phyloP scores from a whole-genome alignment of 805 yeast species.

The Schizosaccharomyces pombe region DNA sequence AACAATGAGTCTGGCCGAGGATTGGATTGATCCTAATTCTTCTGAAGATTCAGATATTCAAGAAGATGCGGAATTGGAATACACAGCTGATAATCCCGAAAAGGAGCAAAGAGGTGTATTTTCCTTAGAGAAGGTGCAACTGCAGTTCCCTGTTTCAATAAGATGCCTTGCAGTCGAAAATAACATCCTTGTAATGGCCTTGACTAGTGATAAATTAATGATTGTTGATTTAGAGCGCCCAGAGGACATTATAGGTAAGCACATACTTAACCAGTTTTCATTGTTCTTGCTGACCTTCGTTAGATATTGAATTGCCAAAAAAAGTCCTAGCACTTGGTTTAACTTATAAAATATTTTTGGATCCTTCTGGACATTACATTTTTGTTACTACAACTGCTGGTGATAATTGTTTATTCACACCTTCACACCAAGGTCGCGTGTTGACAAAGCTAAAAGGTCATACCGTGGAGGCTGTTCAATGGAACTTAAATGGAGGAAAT shows the following conservation, averaged over 20 bases:
- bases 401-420: constrained; percentile 26
- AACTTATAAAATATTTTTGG: constrained; percentile 22
- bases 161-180: constrained; percentile 28
- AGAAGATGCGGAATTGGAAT: background rate
- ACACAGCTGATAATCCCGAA: background rate
- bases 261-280: constrained; percentile 15
- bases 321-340: constrained; percentile 13
- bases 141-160: constrained; percentile 27
- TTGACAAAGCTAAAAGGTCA: constrained; percentile 27
- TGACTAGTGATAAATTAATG: constrained; percentile 29
- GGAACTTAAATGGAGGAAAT: background rate
- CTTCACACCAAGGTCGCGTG: constrained; percentile 20
- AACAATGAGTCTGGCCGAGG: background rate
- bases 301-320: constrained; percentile 14
- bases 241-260: constrained; percentile 24
- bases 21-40: background rate
- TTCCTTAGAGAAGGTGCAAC: constrained; percentile 23
- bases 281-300: background rate
- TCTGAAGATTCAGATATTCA: background rate
- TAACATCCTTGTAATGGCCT: constrained; percentile 33
- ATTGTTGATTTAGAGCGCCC: constrained; percentile 48
- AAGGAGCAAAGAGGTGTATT: constrained; percentile 9
- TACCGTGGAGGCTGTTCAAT: constrained; percentile 22
- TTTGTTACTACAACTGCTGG: constrained; percentile 24
- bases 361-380: constrained; percentile 29